A percentile compares a stretch with the other conserved stretches of the same genome.
phyloP scores from a whole-genome alignment of 208 protist species.

The Leptomonas pyrrhocoris region DNA sequence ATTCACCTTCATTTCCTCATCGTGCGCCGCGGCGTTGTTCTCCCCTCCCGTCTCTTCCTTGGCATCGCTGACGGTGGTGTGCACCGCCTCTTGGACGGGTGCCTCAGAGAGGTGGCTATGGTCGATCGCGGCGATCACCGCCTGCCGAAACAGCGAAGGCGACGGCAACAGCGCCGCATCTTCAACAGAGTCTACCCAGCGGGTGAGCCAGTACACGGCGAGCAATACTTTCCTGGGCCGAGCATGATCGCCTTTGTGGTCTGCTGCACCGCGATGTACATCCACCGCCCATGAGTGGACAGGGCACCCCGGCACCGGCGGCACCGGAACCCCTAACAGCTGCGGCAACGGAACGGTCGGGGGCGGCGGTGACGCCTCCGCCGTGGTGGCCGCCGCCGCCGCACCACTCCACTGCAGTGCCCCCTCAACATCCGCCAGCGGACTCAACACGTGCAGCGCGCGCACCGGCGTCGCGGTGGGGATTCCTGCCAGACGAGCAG shows the following conservation, averaged over 20 bases:
- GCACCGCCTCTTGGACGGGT: not conserved
- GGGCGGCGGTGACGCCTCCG: not conserved
- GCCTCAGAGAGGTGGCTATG: not conserved
- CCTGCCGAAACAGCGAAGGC: slow-evolving; percentile 11
- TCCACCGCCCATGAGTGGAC: slow-evolving; percentile 5
- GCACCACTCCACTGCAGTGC: not conserved
- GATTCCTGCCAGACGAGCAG: not conserved
- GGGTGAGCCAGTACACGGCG: slow-evolving; percentile 20
- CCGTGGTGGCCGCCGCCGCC: not conserved
- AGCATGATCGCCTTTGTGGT: not conserved
- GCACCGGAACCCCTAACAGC: slow-evolving; percentile 2
- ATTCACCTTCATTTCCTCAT: too few species aligned
- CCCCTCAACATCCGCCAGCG: slow-evolving; percentile 26
- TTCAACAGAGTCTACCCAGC: slow-evolving; percentile 21
- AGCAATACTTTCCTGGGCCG: not conserved
- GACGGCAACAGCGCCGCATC: not conserved
- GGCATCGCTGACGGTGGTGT: not conserved
- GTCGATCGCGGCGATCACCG: not conserved
- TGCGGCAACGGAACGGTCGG: not conserved
- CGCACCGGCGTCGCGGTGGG: not conserved
- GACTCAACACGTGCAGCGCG: slow-evolving; percentile 13
- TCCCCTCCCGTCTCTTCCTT: too few species aligned
- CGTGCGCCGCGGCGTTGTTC: not conserved
- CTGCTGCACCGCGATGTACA: not conserved
- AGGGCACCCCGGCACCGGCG: slow-evolving; percentile 19